A percentile compares a stretch with the other conserved stretches of the same genome.
Evolutionary conservation across 192 early-diverging fungal species (phyloP).

Genomic region (Pilaira anomala): DNA sequence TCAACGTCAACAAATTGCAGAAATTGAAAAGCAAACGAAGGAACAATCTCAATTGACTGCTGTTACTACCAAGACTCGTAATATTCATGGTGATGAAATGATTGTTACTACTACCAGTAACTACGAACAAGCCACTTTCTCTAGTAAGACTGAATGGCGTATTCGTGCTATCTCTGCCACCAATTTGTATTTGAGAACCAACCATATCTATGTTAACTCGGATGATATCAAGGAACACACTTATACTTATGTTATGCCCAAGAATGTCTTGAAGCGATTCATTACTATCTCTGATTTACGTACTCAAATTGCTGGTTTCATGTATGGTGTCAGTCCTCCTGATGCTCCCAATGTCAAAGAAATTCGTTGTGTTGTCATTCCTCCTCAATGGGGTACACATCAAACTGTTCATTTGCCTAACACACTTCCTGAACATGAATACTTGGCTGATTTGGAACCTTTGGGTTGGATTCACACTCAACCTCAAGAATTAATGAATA

Average conservation of each 20-base stretch:
- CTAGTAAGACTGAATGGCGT: constrained; percentile 99
- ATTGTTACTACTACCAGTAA: constrained; percentile 96
- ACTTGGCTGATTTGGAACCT: constrained; percentile 89
- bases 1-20: constrained; percentile 95
- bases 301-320: constrained; percentile 92
- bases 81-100: constrained; percentile 97
- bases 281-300: constrained; percentile 92
- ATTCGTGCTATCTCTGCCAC: constrained; percentile 96
- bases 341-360: constrained; percentile 95
- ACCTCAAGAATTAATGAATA: constrained; percentile 85
- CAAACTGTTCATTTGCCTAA: constrained; percentile 90
- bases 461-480: constrained; percentile 98
- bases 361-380: constrained; percentile 87
- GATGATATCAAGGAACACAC: constrained; percentile 91
- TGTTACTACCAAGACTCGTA: constrained; percentile 93
- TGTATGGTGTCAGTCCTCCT: constrained; percentile 89
- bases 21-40: constrained; percentile 94
- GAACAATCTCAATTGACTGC: constrained; percentile 94
- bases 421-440: constrained; percentile 86
- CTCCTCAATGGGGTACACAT: constrained; percentile 99
- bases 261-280: constrained; percentile 97
- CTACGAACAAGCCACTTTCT: constrained; percentile 95
- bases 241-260: constrained; percentile 94
- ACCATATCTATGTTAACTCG: constrained; percentile 94
- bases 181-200: constrained; percentile 91